Evolutionary conservation across 148 eudicot species (phyloP).

Genomic region (Chenopodium album): DNA sequence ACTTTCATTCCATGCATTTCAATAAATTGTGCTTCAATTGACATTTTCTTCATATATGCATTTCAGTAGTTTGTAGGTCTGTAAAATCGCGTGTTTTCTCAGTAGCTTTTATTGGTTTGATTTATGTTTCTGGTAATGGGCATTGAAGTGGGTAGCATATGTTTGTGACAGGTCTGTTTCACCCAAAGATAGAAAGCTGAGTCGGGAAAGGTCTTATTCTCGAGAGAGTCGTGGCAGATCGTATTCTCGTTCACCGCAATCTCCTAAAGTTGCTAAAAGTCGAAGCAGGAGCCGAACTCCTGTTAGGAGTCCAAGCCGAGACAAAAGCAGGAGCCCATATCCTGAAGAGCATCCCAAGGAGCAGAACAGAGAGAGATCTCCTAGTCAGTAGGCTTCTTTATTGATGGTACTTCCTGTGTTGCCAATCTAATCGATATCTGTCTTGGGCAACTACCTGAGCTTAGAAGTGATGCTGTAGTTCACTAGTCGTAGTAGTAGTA

Average conservation of each 20-base stretch:
- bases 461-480: constrained; percentile 6
- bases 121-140: neutral
- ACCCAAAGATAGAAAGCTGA: constrained; percentile 62
- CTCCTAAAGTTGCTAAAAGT: constrained; percentile 41
- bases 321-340: constrained; percentile 48
- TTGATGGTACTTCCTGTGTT: neutral
- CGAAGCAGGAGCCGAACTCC: constrained; percentile 42
- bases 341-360: constrained; percentile 38
- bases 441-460: neutral
- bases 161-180: constrained; percentile 62
- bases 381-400: constrained; percentile 34
- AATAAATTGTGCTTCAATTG: neutral
- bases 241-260: constrained; percentile 40
- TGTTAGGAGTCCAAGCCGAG: constrained; percentile 31
- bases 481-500: neutral
- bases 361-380: constrained; percentile 46
- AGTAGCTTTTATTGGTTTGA: neutral
- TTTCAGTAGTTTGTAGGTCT: neutral
- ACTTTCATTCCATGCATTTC: neutral
- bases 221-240: constrained; percentile 34
- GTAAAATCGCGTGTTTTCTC: neutral
- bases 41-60: neutral
- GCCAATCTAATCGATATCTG: neutral
- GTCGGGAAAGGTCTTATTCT: constrained; percentile 66
- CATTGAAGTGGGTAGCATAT: constrained; percentile 3